Conservation (phyloP, 2,329 filamentous ascomycete species). For the Pseudocercospora macadamiae region DNA sequence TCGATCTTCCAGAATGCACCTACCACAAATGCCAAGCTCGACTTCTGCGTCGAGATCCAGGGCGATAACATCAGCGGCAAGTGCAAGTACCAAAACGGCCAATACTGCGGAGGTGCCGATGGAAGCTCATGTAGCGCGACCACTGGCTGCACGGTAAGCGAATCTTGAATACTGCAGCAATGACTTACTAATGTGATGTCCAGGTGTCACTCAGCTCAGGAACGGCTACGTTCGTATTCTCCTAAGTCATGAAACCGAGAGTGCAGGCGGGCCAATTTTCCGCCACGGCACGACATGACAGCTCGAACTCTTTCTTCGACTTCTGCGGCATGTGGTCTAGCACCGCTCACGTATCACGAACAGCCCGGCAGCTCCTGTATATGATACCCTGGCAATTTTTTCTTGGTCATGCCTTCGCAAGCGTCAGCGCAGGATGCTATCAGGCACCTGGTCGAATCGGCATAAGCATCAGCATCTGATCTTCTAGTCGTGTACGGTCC, state of each 20-base stretch:
- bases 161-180: neutral
- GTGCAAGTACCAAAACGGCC: constrained; percentile 69
- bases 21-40: constrained; percentile 68
- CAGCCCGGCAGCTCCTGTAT: constrained; percentile 27
- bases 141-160: constrained; percentile 80
- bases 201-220: constrained; percentile 56
- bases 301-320: constrained; percentile 19
- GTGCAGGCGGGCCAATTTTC: constrained; percentile 15
- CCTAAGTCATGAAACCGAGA: constrained; percentile 25
- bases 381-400: constrained; percentile 28
- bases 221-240: constrained; percentile 53
- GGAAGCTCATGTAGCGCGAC: constrained; percentile 52
- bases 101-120: constrained; percentile 59
- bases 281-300: constrained; percentile 17
- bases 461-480: constrained; percentile 28
- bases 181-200: constrained; percentile 20
- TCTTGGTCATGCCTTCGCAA: constrained; percentile 18
- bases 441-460: constrained; percentile 20
- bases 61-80: constrained; percentile 63
- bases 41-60: constrained; percentile 77
- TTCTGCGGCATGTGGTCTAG: constrained; percentile 13
- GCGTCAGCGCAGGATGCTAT: constrained; percentile 10
- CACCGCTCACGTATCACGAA: constrained; percentile 20
- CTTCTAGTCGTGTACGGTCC: constrained; percentile 22
- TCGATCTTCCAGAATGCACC: constrained; percentile 84